These are phyloP conservation scores for Brassica napus DNA, from an alignment of 345 rosid genomes.

Conservation along the genomic window DNA sequence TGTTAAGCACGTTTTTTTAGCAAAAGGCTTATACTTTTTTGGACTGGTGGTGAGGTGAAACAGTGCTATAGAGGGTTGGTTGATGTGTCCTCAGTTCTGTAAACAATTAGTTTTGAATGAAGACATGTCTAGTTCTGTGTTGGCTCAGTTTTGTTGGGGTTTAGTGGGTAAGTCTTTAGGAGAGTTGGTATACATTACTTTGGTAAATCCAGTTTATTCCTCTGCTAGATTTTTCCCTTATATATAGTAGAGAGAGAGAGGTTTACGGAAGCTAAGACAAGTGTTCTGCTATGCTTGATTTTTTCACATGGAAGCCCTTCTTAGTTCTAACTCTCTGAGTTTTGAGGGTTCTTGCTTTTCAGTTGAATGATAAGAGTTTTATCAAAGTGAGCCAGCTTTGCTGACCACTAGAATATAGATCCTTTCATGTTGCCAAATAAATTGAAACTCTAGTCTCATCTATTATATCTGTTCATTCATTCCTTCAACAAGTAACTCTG, in stretches of 20 bases:
- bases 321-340: neutral
- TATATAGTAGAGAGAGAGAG: no score
- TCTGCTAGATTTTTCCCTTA: neutral
- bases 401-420: neutral
- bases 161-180: neutral
- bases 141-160: neutral
- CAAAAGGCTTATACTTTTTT: neutral
- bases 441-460: neutral
- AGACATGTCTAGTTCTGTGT: neutral
- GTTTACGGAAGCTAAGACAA: neutral
- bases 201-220: neutral
- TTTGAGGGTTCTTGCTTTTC: neutral
- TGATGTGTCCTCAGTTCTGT: neutral
- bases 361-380: neutral
- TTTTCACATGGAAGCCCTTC: neutral
- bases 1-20: neutral
- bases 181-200: neutral
- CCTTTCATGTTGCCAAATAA: conserved; percentile 8
- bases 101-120: neutral
- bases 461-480: neutral
- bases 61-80: neutral
- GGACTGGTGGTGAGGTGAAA: neutral
- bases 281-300: neutral
- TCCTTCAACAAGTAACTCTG: neutral
- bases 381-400: neutral